Percentiles rank a stretch among this genome's conserved stretches.
Evolutionary conservation across 139 green algal genomes (phyloP).

Genomic region (Chlamydomonas asymmetrica): DNA sequence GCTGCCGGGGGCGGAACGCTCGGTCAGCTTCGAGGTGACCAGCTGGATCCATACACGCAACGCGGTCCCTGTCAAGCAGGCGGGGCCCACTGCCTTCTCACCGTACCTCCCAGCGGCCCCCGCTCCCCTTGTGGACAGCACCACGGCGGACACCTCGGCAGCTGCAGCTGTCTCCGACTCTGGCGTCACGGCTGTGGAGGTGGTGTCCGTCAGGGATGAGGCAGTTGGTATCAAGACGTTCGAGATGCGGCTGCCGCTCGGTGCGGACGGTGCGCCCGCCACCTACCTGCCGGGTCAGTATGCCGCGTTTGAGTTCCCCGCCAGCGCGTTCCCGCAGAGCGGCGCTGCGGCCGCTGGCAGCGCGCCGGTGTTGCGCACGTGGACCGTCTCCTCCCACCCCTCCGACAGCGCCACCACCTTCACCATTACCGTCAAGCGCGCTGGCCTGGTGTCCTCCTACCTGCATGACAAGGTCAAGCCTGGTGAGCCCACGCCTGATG

Average conservation of each 20-base stretch:
- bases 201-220: slow-evolving; percentile 4
- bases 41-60: neutral
- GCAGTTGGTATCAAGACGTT: slow-evolving; percentile 39
- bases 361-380: slow-evolving; percentile 14
- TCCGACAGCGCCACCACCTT: slow-evolving; percentile 13
- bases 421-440: slow-evolving; percentile 38
- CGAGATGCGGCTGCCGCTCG: slow-evolving; percentile 9
- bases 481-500: no score
- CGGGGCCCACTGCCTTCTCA: no score
- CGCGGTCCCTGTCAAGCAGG: no score
- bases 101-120: no score
- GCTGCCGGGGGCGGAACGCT: slow-evolving; percentile 32
- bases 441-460: slow-evolving; percentile 23
- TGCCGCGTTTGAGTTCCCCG: slow-evolving; percentile 28
- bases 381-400: slow-evolving; percentile 39
- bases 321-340: neutral
- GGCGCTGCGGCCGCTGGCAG: neutral
- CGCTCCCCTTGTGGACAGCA: no score
- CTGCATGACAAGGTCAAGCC: slow-evolving; percentile 26
- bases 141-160: no score
- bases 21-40: neutral
- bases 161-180: neutral
- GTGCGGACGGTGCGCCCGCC: neutral
- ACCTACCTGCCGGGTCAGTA: slow-evolving; percentile 20
- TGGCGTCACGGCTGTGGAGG: neutral